phyloP scores from a whole-genome alignment of 805 yeast genomes.

The Jamesozyma spencerorum region DNA sequence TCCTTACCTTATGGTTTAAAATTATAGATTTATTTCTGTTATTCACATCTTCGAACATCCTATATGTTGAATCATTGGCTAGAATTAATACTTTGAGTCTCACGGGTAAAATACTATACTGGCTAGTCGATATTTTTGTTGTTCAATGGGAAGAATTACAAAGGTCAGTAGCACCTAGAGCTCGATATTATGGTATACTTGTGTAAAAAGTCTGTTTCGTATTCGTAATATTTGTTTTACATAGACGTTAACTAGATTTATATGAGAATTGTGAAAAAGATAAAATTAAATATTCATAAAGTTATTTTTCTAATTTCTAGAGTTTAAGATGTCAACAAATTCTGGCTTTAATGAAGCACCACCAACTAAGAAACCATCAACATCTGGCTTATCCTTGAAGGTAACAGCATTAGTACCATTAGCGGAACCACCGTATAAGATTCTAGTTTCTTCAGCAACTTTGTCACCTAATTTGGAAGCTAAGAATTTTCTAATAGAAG shows the following conservation, averaged over 20 bases:
- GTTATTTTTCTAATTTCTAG: conserved; percentile 50
- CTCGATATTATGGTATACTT: conserved; percentile 71
- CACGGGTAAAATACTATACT: conserved; percentile 63
- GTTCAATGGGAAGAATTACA: conserved; percentile 81
- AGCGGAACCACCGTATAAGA: conserved; percentile 97
- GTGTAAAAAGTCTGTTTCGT: conserved; percentile 44
- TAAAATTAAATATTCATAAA: not conserved
- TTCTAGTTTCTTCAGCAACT: conserved; percentile 72
- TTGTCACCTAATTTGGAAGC: conserved; percentile 64
- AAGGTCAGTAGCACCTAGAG: conserved; percentile 38
- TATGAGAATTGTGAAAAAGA: conserved; percentile 1
- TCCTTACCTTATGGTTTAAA: conserved; percentile 24
- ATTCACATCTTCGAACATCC: conserved; percentile 51
- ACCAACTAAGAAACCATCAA: conserved; percentile 98
- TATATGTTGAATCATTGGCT: conserved; percentile 37
- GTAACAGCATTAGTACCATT: conserved; percentile 86
- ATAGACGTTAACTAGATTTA: not conserved
- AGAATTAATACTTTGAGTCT: conserved; percentile 47
- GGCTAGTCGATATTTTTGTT: conserved; percentile 64
- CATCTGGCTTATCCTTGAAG: conserved; percentile 86
- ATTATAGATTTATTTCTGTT: conserved; percentile 15
- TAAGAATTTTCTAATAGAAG: conserved; percentile 76
- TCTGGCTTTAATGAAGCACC: conserved; percentile 99
- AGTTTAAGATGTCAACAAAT: conserved; percentile 89
- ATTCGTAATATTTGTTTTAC: not conserved